Base-by-base conservation (phyloP, 192 early-diverging fungal species). In the Backusella liffmaniae region DNA sequence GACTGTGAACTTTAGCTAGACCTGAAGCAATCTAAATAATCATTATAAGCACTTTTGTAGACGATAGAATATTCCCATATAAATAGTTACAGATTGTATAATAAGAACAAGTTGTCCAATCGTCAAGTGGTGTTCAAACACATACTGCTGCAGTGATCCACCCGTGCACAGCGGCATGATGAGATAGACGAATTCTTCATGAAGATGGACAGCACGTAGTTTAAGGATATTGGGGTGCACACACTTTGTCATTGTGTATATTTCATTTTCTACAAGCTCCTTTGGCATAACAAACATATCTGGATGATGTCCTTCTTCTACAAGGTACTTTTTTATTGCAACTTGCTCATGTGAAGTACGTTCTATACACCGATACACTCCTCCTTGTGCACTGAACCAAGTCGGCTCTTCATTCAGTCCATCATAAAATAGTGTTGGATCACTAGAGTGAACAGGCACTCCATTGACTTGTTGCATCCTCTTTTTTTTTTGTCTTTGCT, bases 251-350 rank as follows among this genome's bases (percentile, higher is more conserved):
- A 83, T 79, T 62, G 82, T 76, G 53, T 79, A 79, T 16, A 83
- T 83, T 70, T 83, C 82, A 65, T 79, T 83, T 65, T 79, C 82
- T 4, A 83, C 82, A 18, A 83, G 76, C 34, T 83, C 77, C 46
- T 79, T 76, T 39, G 82, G 77, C 74, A 83, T 83, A 18, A 79
- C 75, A 76, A 83, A 83, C 53, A 74, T 79, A 34, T 79, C 71
- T 9, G 73, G 66, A 30, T 82, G 77, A 9, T 79, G 66, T 26
- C 41, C 51, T 44, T 79, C 77, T 74, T 79, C 75, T n/a, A 83
- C 77, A 23, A 74, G 68, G 32, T 83, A 83, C 62, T 82, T 82
- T 59, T 82, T 82, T 73, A 82, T 78, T 46, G 81, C 81, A 18
- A 82, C 74, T 35, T 65, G 59, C 8, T 53, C 35, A 18, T 70